Conservation (phyloP, 2,329 filamentous ascomycete genomes). For the Hypoxylon sp. region DNA sequence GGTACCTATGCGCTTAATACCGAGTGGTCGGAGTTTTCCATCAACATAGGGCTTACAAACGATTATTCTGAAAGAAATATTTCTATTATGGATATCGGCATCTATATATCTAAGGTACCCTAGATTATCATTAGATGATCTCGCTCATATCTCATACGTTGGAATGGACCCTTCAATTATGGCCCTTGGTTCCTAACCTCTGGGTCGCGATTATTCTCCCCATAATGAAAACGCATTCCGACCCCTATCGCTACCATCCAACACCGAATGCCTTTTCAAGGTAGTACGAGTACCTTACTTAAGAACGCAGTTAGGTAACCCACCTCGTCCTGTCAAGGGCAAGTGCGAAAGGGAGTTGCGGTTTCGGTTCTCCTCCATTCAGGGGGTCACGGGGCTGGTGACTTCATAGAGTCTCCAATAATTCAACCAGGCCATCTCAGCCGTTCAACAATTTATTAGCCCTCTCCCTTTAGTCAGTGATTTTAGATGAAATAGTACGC, state of each 20-base stretch:
- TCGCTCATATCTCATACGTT: constrained; percentile 10
- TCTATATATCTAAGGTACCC: constrained; percentile 2
- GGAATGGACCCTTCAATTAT: constrained; percentile 26
- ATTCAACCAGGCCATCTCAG: not conserved
- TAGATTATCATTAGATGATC: constrained; percentile 12
- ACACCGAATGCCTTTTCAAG: constrained; percentile 5
- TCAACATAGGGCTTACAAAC: constrained; percentile 10
- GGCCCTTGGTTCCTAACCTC: not conserved
- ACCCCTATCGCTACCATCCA: not conserved
- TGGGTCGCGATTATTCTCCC: not conserved
- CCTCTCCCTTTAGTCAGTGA: not conserved
- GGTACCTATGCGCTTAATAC: constrained; percentile 6
- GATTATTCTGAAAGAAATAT: not conserved
- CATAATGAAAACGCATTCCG: constrained; percentile 17
- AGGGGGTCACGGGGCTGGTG: constrained; percentile 11
- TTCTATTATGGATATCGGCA: not conserved
- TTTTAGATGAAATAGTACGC: not conserved
- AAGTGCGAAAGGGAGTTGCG: constrained; percentile 1
- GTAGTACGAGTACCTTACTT: not conserved
- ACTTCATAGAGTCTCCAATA: constrained; percentile 8
- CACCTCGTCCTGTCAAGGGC: no score
- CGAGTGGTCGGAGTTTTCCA: constrained; percentile 24
- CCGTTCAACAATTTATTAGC: not conserved
- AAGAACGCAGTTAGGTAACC: no score
- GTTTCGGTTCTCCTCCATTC: constrained; percentile 3